Conservation (phyloP, 108 stramenopile species). For the Skeletonema menzelii region DNA sequence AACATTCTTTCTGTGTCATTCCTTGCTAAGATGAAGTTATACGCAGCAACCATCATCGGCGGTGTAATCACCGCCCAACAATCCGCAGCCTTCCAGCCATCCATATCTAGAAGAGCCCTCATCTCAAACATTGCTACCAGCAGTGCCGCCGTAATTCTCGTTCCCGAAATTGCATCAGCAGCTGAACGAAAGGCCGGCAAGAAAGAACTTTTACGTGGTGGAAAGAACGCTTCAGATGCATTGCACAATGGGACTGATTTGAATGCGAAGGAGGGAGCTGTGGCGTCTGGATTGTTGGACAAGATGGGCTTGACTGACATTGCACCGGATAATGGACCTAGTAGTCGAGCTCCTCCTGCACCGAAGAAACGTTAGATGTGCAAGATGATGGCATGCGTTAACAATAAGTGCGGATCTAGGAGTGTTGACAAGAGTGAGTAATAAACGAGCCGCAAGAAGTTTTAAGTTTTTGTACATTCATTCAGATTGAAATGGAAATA, state of each 20-base stretch:
- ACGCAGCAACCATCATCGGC: neutral
- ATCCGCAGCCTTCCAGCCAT: conserved; percentile 1
- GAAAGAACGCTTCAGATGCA: conserved; percentile 22
- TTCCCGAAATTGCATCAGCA: neutral
- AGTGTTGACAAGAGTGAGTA: neutral
- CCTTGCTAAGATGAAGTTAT: neutral
- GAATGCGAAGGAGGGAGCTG: conserved; percentile 7
- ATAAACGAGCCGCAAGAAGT: neutral
- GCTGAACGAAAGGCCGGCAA: neutral
- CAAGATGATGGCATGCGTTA: neutral
- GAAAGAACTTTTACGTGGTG: conserved; percentile 16
- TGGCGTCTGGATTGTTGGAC: conserved; percentile 15
- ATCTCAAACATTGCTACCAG: neutral
- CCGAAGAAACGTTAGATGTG: conserved; percentile 9
- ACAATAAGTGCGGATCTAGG: neutral
- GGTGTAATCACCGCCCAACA: neutral
- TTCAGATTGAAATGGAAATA: too few species aligned
- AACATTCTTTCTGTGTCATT: neutral
- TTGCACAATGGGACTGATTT: conserved; percentile 33
- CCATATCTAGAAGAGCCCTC: conserved; percentile 3
- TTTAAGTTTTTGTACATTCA: neutral
- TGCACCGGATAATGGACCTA: conserved; percentile 14
- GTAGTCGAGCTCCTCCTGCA: conserved; percentile 8
- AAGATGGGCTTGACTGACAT: conserved; percentile 32
- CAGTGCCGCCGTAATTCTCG: neutral